Percentiles rank a stretch among this genome's conserved stretches.
These are phyloP conservation scores for Tripterygium wilfordii DNA, from an alignment of 177 flowering plant species.

Conservation along the genomic window DNA sequence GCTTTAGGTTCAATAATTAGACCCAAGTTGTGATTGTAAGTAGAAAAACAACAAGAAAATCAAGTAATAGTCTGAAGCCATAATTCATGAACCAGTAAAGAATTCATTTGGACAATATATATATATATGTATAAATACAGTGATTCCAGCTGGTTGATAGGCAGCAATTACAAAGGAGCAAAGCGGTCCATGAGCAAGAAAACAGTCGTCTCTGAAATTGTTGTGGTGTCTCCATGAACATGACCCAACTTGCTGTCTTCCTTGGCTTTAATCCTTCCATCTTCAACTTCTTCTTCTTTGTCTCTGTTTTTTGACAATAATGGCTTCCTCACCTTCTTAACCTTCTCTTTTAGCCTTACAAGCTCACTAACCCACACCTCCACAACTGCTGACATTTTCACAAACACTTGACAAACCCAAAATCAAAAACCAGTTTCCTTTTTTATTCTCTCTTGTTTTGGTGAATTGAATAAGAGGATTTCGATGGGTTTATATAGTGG, in stretches of 20 bases:
- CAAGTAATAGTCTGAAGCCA: too few relatives aligned
- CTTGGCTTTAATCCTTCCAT: conserved; percentile 1
- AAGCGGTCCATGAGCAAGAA: conserved; percentile 66
- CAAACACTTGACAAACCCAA: not conserved
- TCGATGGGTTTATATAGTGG: conserved; percentile 9
- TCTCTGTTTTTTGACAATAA: conserved; percentile 8
- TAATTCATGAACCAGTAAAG: not conserved
- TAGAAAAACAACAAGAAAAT: too few relatives aligned
- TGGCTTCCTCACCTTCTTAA: conserved; percentile 10
- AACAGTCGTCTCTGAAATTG: conserved; percentile 45
- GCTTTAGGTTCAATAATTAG: too few relatives aligned
- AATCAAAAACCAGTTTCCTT: not conserved
- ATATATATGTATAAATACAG: not conserved
- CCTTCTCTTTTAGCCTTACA: conserved; percentile 29
- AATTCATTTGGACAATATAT: not conserved
- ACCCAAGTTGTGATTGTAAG: too few relatives aligned
- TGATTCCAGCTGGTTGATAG: not conserved
- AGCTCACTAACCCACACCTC: conserved; percentile 37
- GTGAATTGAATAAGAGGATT: not conserved
- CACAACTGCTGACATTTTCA: conserved; percentile 32
- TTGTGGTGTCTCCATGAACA: conserved; percentile 1
- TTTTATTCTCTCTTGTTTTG: not conserved
- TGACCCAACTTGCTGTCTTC: not conserved
- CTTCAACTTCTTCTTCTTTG: conserved; percentile 3
- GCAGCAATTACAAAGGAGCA: conserved; percentile 29